Evolutionary conservation across 1,284 basidiomycete species (phyloP), one percentile per base, ranked within the genome.

Genomic region (Athelia sp.): DNA sequence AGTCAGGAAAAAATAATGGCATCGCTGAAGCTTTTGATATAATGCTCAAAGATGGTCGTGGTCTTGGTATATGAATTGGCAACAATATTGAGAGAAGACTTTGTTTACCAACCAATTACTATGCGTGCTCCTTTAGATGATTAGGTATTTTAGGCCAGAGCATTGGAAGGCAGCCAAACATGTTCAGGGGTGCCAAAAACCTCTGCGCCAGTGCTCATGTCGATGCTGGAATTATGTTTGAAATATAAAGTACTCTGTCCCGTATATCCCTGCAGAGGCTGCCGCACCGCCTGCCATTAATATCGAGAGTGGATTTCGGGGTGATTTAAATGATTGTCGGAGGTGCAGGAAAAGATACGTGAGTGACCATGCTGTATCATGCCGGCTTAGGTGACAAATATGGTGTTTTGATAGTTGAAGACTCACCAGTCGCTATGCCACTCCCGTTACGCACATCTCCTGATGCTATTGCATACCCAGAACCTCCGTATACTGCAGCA

Each of bases 361-460:
- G 42, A 76, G 57, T 9, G 75, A 70, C 74, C 74, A 76, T 1
- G 74, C 75, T 76, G 45, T 11, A 23, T 17, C 10, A 32, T 23
- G 21, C 10, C 23, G 19, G 4, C 4, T 38, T 32, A 38, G 15
- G 11, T 38, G 48, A 47, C 3, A 21, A 26, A 31, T 45, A 21
- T 43, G 15, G 13, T 3, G 38, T 44, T 29, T 34, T 19, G 9
- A 31, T 17, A 2, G 38, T 26, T 3, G 29, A 43, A 11, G 2
- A 50, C 60, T 34, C 42, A 70, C 74, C 70, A 43, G 75, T 76
- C 15, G 68, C 59, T 21, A 76, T 70, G 0, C 75, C 74, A 49
- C 70, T 67, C 0, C 75, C 75, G 44, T 78, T 78, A 14, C 66
- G 59, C 17, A 54, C 55, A 45, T 78, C 74, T 2, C 74, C 75